These are phyloP conservation scores for Rubroboletus pulcherrimus DNA, from an alignment of 768 basidiomycete genomes.

Conservation along the genomic window DNA sequence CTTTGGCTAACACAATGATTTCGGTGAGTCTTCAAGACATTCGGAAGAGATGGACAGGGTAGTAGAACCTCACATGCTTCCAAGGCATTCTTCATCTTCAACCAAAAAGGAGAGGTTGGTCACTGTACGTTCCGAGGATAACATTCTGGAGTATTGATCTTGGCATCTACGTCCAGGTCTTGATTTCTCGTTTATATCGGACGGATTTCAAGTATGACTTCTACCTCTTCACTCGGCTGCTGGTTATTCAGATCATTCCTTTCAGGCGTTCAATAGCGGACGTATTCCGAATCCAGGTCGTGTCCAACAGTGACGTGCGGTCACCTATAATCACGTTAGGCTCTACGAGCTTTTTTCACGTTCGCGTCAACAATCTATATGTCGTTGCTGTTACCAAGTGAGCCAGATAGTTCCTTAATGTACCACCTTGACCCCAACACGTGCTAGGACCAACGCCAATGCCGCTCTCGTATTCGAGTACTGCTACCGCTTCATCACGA, in stretches of 20 bases:
- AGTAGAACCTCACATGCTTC: constrained; percentile 1
- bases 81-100: constrained; percentile 98
- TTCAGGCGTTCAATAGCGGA: constrained; percentile 91
- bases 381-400: constrained; percentile 95
- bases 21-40: constrained; percentile 35
- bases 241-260: constrained; percentile 2
- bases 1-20: constrained; percentile 36
- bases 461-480: constrained; percentile 98
- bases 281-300: constrained; percentile 98
- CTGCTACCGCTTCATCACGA: constrained; percentile 93
- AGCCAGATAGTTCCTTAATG: constrained; percentile 20
- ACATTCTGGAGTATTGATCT: background rate
- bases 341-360: constrained; percentile 98
- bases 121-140: background rate
- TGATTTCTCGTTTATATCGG: constrained; percentile 94
- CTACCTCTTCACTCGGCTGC: background rate
- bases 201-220: constrained; percentile 88
- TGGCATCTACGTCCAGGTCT: constrained; percentile 50
- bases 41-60: background rate
- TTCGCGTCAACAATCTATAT: constrained; percentile 92
- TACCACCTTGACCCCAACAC: background rate
- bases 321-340: constrained; percentile 97
- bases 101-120: constrained; percentile 95
- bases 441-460: constrained; percentile 83
- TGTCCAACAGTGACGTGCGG: constrained; percentile 94